Evolutionary conservation across 2,329 filamentous ascomycete species (phyloP), one percentile per base, ranked within the genome.

Genomic region (Lachnellula subtilissima): DNA sequence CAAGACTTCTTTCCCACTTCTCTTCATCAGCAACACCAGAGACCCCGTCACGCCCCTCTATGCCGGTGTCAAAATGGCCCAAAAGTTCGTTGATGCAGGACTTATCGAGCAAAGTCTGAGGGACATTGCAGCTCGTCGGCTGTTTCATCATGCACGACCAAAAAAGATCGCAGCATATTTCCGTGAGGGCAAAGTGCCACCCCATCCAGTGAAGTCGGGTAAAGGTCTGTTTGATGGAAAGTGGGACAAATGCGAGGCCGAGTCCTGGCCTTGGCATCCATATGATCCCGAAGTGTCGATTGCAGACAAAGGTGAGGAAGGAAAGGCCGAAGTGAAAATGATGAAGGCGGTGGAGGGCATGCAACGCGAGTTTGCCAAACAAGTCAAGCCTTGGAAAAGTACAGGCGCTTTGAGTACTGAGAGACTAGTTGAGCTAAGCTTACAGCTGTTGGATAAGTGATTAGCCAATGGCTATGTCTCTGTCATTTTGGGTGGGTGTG

Each of bases 1-100:
- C 37, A 67, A 66, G 11, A 73, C 69, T 11, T 63, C 70, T 6
- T 74, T 72, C 54, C 73, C 73, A 12, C 65, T 75, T 35, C 63
- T 75, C 6, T 73, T 75, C 56, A 45, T 72, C 32, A 72, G 72
- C 49, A 75, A 73, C 32, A 74, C 70, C 4, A 60, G 68, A 37
- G 73, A 75, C 54, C 70, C 71, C 12, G 60, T 75, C n/a, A 71
- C 73, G 6, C 72, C 72, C 11, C 57, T 74, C 12, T 46, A 49
- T 2, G 63, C 65, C 2, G 58, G 67, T 12, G 53, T 71, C n/a
- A 64, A 64, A 19, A 69, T 69, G 66, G 62, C 67, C 1, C 35
- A 45, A 14, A 67, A 64, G 50, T 69, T 69, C 39, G 48, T 59
- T 3, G 64, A 61, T 35, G 59, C 67, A 5, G 66, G 65, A 4